A percentile compares a stretch with the other conserved stretches of the same genome.
phyloP scores from a whole-genome alignment of 1,139 yeast species.

The Pichia sp. region DNA sequence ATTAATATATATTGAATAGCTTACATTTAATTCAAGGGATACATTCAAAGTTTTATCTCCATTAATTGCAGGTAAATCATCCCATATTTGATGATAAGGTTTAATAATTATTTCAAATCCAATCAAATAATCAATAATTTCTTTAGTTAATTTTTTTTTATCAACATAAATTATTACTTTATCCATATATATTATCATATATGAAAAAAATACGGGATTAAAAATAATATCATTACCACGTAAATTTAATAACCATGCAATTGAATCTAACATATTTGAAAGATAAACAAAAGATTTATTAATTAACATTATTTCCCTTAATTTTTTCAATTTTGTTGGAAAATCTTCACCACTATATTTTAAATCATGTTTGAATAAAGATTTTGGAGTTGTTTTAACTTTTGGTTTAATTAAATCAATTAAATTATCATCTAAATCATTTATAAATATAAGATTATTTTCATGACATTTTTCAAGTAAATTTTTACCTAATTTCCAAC shows the following conservation, averaged over 20 bases:
- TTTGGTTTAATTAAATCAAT: conserved; percentile 33
- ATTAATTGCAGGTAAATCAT: conserved; percentile 32
- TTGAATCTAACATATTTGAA: conserved; percentile 44
- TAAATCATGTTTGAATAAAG: conserved; percentile 35
- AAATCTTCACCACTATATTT: conserved; percentile 43
- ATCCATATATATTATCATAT: conserved; percentile 35
- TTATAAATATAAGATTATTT: conserved; percentile 38
- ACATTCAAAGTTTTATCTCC: conserved; percentile 26
- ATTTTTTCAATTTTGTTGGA: conserved; percentile 30
- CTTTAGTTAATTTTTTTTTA: conserved; percentile 31
- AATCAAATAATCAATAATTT: conserved; percentile 27
- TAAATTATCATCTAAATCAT: conserved; percentile 40
- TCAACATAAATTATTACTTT: conserved; percentile 37
- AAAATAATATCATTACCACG: conserved; percentile 46
- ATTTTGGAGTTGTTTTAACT: background rate
- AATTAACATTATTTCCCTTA: conserved; percentile 19
- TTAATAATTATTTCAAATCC: conserved; percentile 32
- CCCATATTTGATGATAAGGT: conserved; percentile 42
- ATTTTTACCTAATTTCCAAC: conserved; percentile 26
- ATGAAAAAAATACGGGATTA: conserved; percentile 48
- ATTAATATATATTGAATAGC: conserved; percentile 45
- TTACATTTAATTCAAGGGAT: conserved; percentile 38
- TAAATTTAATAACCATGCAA: conserved; percentile 51
- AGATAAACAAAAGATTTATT: conserved; percentile 25
- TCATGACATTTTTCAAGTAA: conserved; percentile 29